Evolutionary conservation across 768 basidiomycete species (phyloP), one percentile per base, ranked within the genome.

Genomic region (Amanita rubescens): DNA sequence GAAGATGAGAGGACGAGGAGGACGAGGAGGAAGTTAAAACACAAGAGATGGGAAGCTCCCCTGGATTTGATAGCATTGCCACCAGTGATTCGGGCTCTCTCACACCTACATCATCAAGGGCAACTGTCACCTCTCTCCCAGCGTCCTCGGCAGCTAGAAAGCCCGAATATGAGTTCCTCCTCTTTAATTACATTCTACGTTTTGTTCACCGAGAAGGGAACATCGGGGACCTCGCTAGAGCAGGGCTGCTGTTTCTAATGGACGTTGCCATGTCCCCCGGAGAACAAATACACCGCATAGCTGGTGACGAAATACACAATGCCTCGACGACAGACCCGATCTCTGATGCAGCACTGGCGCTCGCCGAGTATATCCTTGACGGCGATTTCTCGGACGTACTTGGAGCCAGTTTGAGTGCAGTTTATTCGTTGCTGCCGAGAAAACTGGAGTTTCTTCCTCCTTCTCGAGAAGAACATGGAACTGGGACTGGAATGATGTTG

Each of bases 381-480:
- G 91, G 94, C n/a, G 95, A 97, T 68, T 95, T 96, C 66, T 91
- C 93, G n/a, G 94, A 97, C 58, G 95, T 98, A 10, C 80, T 98
- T 43, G 92, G 86, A 15, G 95, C 95, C 3, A 93, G 94, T 14
- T 67, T 98, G 10, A 87, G 92, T 3, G 95, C 95, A 0, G 88
- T 95, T 1, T 97, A 95, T 63, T 96, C 93, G 2, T 69, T 93
- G 2, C 74, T 98, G 10, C 95, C 95, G 0, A 82, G 84, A 17
- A 96, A 96, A 68, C 76, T 98, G 38, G 82, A 81, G 49, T 81
- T 96, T 55, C 76, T 74, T 48, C 69, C 78, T 5, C 73, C 74
- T 2, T 60, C 67, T 7, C 62, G 68, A 3, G 60, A 75, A 34
- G 73, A 75, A 22, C 66, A 69, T 17, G 61, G 66, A 14, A 60